A percentile compares a stretch with the other conserved stretches of the same genome.
Evolutionary conservation across 2,329 filamentous ascomycete genomes (phyloP).

Genomic region (Allantophomopsis lycopodina): DNA sequence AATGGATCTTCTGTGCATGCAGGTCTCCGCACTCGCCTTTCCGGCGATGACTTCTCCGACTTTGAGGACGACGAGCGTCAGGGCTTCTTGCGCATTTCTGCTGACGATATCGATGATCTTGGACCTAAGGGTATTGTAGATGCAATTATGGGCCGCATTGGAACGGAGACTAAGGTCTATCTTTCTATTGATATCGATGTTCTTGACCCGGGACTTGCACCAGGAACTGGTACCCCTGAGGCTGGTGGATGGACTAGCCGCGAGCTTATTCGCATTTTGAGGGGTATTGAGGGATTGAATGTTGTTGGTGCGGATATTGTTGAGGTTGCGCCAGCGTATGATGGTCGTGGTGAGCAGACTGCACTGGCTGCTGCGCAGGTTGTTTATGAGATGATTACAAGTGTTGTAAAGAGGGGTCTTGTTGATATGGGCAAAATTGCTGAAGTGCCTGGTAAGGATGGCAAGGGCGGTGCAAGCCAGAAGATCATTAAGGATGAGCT

Average conservation of each 20-base stretch:
- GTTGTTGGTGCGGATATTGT: constrained; percentile 84
- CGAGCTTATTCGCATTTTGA: constrained; percentile 71
- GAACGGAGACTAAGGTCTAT: constrained; percentile 66
- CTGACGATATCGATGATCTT: constrained; percentile 78
- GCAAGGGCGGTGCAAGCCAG: constrained; percentile 3
- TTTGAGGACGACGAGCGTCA: constrained; percentile 62
- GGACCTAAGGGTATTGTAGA: constrained; percentile 54
- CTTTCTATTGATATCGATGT: constrained; percentile 73
- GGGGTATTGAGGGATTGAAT: constrained; percentile 72
- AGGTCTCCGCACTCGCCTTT: constrained; percentile 66
- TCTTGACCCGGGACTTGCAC: constrained; percentile 54
- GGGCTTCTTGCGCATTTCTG: constrained; percentile 67
- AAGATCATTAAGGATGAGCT: constrained; percentile 11
- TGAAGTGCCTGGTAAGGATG: constrained; percentile 10
- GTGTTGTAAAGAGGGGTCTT: constrained; percentile 47
- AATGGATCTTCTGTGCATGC: constrained; percentile 70
- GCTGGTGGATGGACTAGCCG: constrained; percentile 84
- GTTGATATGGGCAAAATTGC: constrained; percentile 18
- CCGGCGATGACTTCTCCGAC: constrained; percentile 48
- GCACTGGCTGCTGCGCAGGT: constrained; percentile 74
- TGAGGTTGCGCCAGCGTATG: constrained; percentile 77
- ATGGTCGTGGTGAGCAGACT: constrained; percentile 67
- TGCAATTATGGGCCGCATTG: constrained; percentile 57
- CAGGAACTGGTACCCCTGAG: constrained; percentile 79
- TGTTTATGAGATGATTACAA: constrained; percentile 74